These are phyloP conservation scores for Trametes cingulata DNA, from an alignment of 768 basidiomycete species.

Conservation along the genomic window DNA sequence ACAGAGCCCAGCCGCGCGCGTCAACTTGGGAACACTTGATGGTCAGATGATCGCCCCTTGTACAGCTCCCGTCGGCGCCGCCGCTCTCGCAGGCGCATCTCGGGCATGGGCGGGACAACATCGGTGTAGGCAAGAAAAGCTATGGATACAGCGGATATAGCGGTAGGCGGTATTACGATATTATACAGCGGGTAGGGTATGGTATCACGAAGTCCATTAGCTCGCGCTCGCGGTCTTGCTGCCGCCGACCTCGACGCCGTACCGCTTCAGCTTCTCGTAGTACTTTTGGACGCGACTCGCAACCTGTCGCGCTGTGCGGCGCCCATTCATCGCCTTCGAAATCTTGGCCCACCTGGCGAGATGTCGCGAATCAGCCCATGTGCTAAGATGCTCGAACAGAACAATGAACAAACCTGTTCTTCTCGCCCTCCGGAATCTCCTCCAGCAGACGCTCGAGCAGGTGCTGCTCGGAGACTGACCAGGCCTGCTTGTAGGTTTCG, in stretches of 20 bases:
- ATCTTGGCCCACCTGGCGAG: conserved; percentile 73
- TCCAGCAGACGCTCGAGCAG: conserved; percentile 72
- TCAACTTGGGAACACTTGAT: conserved; percentile 13
- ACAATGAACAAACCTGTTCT: conserved; percentile 53
- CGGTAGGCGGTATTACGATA: too few species aligned
- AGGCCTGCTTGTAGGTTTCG: conserved; percentile 83
- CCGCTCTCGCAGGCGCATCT: not conserved
- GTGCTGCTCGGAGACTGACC: conserved; percentile 77
- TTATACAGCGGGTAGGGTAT: too few species aligned
- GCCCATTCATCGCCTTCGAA: conserved; percentile 77
- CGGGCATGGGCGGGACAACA: conserved; percentile 7
- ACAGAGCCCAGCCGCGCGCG: conserved; percentile 8
- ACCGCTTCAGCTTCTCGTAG: conserved; percentile 79
- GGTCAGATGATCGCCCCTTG: conserved; percentile 22
- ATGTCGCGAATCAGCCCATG: conserved; percentile 8
- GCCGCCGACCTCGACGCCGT: conserved; percentile 52
- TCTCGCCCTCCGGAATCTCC: conserved; percentile 75
- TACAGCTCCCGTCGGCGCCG: conserved; percentile 18
- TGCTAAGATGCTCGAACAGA: not conserved
- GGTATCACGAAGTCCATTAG: not conserved
- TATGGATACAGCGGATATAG: conserved; percentile 3
- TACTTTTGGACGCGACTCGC: conserved; percentile 89
- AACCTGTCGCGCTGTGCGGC: conserved; percentile 79
- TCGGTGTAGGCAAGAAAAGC: conserved; percentile 2
- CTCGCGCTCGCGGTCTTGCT: conserved; percentile 15